Conservation (phyloP, 768 basidiomycete genomes). For the Strobilomyces echinocephalus region DNA sequence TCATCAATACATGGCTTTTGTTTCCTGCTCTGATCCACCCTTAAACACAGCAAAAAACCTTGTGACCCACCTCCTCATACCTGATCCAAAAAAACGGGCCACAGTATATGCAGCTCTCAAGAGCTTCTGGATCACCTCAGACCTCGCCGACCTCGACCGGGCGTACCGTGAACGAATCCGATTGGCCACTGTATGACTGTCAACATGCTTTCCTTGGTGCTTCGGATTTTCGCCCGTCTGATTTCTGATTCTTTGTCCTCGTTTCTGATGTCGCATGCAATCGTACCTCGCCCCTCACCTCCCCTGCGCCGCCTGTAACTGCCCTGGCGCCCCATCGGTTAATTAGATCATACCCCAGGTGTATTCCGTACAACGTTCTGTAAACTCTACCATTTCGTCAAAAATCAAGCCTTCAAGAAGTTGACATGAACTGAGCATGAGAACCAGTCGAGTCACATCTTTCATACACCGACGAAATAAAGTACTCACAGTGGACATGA, state of each 20-base stretch:
- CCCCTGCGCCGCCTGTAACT: slow-evolving; percentile 1
- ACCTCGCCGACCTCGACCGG: slow-evolving; percentile 54
- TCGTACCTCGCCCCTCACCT: background rate
- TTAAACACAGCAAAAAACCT: slow-evolving; percentile 45
- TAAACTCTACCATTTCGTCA: background rate
- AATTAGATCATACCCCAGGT: background rate
- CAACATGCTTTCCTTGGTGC: background rate
- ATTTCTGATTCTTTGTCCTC: background rate
- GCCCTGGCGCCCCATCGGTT: background rate
- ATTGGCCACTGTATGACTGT: slow-evolving; percentile 10
- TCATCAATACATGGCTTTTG: background rate
- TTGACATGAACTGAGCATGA: slow-evolving; percentile 70
- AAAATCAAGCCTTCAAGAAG: slow-evolving; percentile 64
- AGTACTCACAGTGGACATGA: slow-evolving; percentile 76
- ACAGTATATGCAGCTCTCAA: slow-evolving; percentile 59
- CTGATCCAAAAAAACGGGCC: slow-evolving; percentile 52
- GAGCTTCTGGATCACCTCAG: slow-evolving; percentile 63
- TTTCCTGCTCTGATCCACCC: slow-evolving; percentile 4
- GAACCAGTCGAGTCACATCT: slow-evolving; percentile 8
- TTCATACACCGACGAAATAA: slow-evolving; percentile 7
- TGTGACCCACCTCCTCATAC: slow-evolving; percentile 56
- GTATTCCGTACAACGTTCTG: slow-evolving; percentile 5
- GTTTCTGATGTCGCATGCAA: background rate
- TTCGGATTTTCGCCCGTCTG: background rate
- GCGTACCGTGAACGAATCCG: slow-evolving; percentile 57